A percentile compares a stretch with the other conserved stretches of the same genome.
Evolutionary conservation across 768 basidiomycete genomes (phyloP).

Genomic region (Leccinum obscurum): DNA sequence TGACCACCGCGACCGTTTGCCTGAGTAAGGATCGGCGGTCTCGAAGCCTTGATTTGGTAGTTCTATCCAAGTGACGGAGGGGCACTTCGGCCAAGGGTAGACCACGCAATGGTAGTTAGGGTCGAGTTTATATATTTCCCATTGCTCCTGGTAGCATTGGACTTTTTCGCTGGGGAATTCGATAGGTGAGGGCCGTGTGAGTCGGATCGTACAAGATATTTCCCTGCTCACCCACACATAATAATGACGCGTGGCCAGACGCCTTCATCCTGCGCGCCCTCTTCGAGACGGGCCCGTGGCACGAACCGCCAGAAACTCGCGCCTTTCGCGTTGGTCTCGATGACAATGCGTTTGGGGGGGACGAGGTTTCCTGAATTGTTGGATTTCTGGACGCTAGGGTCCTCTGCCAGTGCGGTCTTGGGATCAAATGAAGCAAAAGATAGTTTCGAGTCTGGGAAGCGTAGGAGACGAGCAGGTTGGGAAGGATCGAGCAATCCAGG

Average conservation of each 20-base stretch:
- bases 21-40: conserved; percentile 10
- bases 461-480: conserved; percentile 63
- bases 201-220: conserved; percentile 3
- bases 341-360: conserved; percentile 69
- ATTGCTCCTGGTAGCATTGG: conserved; percentile 69
- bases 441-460: conserved; percentile 56
- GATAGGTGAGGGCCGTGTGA: conserved; percentile 11
- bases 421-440: conserved; percentile 78
- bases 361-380: conserved; percentile 47
- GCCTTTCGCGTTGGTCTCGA: conserved; percentile 62
- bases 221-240: conserved; percentile 62
- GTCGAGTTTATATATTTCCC: conserved; percentile 86
- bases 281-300: conserved; percentile 60
- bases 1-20: conserved; percentile 30
- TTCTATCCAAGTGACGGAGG: conserved; percentile 26
- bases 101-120: conserved; percentile 69
- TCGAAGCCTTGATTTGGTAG: conserved; percentile 8
- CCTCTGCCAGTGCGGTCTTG: conserved; percentile 51
- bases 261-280: conserved; percentile 65
- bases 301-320: conserved; percentile 74
- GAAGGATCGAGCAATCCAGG: conserved; percentile 69
- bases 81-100: conserved; percentile 39
- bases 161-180: conserved; percentile 42
- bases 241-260: conserved; percentile 65
- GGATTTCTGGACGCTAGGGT: conserved; percentile 40